These are phyloP conservation scores for Eucalyptus grandis DNA, from an alignment of 345 rosid species.

Conservation along the genomic window DNA sequence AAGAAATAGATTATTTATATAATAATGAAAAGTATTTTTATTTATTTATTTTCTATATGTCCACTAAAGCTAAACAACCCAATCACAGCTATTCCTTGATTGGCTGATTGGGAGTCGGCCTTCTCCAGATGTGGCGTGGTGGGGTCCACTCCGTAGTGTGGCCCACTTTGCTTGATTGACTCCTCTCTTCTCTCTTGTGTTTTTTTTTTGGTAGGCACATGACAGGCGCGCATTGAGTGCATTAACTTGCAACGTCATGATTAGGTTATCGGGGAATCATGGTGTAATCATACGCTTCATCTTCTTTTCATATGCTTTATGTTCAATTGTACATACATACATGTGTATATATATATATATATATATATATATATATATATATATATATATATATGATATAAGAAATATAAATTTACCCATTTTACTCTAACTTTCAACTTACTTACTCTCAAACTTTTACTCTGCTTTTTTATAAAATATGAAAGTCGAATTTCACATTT, in stretches of 20 bases:
- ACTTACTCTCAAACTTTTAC: too few species aligned
- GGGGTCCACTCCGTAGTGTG: not conserved
- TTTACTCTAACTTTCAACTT: too few species aligned
- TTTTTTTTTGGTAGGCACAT: not conserved
- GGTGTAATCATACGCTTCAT: not conserved
- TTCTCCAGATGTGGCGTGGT: not conserved
- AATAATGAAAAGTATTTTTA: not conserved
- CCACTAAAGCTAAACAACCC: not conserved
- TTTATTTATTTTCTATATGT: not conserved
- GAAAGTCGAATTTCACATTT: too few species aligned
- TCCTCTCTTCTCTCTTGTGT: fast-evolving
- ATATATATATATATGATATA: too few species aligned
- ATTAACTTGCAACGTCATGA: not conserved
- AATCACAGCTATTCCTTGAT: not conserved
- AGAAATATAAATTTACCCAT: too few species aligned
- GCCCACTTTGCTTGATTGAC: not conserved
- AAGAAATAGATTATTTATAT: not conserved
- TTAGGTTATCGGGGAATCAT: not conserved
- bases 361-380: too few species aligned
- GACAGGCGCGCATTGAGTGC: not conserved
- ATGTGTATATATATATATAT: too few species aligned
- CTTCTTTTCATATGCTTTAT: not conserved
- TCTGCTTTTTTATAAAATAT: fast-evolving
- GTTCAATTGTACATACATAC: not conserved
- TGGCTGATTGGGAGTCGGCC: not conserved